These are phyloP conservation scores for Fusarium bactridioides DNA, from an alignment of 2,329 filamentous ascomycete species.

Conservation along the genomic window DNA sequence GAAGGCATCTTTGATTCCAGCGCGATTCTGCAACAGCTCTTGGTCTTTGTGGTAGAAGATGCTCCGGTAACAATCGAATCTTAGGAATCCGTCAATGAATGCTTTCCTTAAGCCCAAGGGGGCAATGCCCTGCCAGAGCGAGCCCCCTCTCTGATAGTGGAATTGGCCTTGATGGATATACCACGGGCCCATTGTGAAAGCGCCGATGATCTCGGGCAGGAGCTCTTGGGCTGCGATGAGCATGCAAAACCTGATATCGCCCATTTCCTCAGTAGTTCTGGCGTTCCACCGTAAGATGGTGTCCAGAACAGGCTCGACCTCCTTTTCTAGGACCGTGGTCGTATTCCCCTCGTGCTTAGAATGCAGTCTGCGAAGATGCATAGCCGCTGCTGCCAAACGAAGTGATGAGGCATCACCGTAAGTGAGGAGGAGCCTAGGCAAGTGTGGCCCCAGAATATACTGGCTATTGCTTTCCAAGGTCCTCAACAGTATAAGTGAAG, in stretches of 20 bases:
- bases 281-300: background rate
- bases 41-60: fast-evolving
- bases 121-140: background rate
- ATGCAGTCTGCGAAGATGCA: background rate
- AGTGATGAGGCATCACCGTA: background rate
- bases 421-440: background rate
- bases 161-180: background rate
- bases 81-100: background rate
- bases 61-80: background rate
- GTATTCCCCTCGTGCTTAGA: background rate
- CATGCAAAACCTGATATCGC: background rate
- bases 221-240: background rate
- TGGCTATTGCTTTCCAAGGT: background rate
- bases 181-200: background rate
- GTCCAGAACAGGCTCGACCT: background rate
- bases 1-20: background rate
- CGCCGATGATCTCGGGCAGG: fast-evolving
- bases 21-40: fast-evolving
- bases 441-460: background rate
- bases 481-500: background rate
- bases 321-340: background rate
- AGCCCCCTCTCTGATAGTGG: background rate
- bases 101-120: background rate
- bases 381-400: background rate
- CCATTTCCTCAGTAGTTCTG: background rate